Percentiles rank a stretch among this genome's conserved stretches.
Evolutionary conservation across 2,329 filamentous ascomycete species (phyloP).

Genomic region (Aspergillus clavatus): DNA sequence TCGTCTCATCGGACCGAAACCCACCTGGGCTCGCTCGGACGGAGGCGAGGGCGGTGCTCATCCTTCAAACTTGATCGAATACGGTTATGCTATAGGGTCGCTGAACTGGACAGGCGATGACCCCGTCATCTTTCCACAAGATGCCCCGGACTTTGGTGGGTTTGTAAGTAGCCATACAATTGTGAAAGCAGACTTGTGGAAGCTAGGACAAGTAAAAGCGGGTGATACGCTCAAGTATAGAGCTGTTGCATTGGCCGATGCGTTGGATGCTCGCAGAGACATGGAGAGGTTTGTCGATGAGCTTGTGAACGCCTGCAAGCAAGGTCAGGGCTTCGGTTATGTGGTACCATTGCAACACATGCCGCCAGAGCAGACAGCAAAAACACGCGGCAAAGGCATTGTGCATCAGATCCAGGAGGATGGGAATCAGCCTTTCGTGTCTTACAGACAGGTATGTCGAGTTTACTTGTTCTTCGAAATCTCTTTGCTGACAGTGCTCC

Average conservation of each 20-base stretch:
- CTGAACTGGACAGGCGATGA: slow-evolving; percentile 60
- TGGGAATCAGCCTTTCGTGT: slow-evolving; percentile 35
- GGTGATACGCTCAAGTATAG: slow-evolving; percentile 52
- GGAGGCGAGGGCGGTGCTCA: slow-evolving; percentile 62
- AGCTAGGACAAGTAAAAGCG: slow-evolving; percentile 57
- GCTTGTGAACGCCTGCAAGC: slow-evolving; percentile 40
- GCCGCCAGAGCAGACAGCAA: slow-evolving; percentile 15
- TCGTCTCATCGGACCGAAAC: slow-evolving; percentile 54
- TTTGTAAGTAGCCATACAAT: slow-evolving; percentile 55
- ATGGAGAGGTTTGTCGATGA: slow-evolving; percentile 44
- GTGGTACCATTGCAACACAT: slow-evolving; percentile 29
- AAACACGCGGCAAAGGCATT: slow-evolving; percentile 27
- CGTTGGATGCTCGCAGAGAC: slow-evolving; percentile 42
- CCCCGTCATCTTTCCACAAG: slow-evolving; percentile 55
- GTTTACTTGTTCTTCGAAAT: neutral
- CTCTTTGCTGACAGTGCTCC: slow-evolving; percentile 7
- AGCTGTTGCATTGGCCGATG: slow-evolving; percentile 49
- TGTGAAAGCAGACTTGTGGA: slow-evolving; percentile 56
- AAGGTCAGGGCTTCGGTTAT: slow-evolving; percentile 25
- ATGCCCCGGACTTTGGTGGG: slow-evolving; percentile 58
- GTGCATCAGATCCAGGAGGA: slow-evolving; percentile 33
- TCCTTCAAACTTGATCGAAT: slow-evolving; percentile 56
- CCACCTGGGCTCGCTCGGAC: slow-evolving; percentile 54
- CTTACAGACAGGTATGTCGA: slow-evolving; percentile 36
- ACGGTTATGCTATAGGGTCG: slow-evolving; percentile 56